Base-by-base conservation (phyloP, 306 rosid species). In the Arachis hypogaea region DNA sequence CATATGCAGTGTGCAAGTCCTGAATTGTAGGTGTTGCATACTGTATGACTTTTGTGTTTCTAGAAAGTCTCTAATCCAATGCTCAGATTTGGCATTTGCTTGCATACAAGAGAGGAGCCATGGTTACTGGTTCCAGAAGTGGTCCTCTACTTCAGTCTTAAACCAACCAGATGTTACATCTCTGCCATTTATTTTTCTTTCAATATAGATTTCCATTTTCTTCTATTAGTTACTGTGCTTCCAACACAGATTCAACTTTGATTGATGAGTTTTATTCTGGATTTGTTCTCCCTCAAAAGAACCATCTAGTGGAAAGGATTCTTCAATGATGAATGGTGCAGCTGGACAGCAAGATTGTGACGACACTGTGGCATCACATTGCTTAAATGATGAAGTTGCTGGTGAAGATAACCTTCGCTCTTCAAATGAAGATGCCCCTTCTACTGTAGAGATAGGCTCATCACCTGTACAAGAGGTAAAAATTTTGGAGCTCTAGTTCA, bases 381-480 rank as follows among this genome's bases (percentile, higher is more conserved):
- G 45, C 68, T 49, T 77, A 69, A 83, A 74, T 47, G 77, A 50
- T 77, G 75, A 77, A 55, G 75, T 63, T 68, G 80, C 66, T 72
- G 79, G 38, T 62, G 81, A 75, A 66, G 80, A 77, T 74, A 46
- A 63, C 41, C 40, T 16, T 52, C 69, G 76, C 84, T 78, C 74
- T 69, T 51, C 78, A 46, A 66, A 72, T 84, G 89, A 81, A 68
- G 75, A 40, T 79, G 78, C 16, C 3, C 73, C 77, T 81, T 71
- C 84, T 78, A 77, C 66, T 68, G 75, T 75, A 40, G 96, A 88
- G 74, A 75, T 88, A 80, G 91, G 83, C 12, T 86, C 83, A 30
- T 85, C 88, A 54, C 67, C 86, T 52, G 52, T 44, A 57, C 90
- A 92, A 85, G 93, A 88, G 96, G 97, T 89, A 93, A 88, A 86